Evolutionary conservation across 2,329 filamentous ascomycete genomes (phyloP), one percentile per base, ranked within the genome.

Genomic region (Colletotrichum sp.): DNA sequence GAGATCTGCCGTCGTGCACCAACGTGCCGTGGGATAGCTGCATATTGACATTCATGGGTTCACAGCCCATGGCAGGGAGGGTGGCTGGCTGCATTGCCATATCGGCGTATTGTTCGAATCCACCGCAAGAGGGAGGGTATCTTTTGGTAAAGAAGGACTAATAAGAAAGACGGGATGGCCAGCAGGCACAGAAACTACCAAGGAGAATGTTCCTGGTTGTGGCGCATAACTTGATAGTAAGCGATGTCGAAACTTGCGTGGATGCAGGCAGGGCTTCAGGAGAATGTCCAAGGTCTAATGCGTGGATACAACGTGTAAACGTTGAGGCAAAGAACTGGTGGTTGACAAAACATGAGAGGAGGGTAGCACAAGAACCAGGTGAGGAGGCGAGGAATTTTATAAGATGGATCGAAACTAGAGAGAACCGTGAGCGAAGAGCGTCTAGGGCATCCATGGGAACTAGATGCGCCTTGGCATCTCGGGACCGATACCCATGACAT

Each of bases 401-500:
- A 73, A 63, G 43, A 71, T 57, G 57, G 51, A 58, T 58, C 29
- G 68, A 57, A 71, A 62, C 55, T 51, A 55, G 71, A 71, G 68
- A 36, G 68, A 66, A 33, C 55, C 21, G 55, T 57, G n/a, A 66
- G 58, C 47, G 18, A 51, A 66, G 54, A 57, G 47, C 12, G 68
- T 36, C 43, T 36, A 66, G 68, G 58, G 62, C 54, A 58, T 38
- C 51, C 51, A 21, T 8, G 31, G 15, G 68, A 38, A 66, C 62
- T 43, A 57, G 27, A 63, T 63, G 57, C 55, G 62, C 47, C 71
- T 67, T 73, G 71, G 71, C 68, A 36, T 73, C 62, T 71, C 63
- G 71, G 68, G 71, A 66, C 55, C 71, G 71, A 73, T 73, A 71
- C 57, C 68, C 62, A 71, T 55, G 59, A 34, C 71, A 73, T 71